A percentile compares a stretch with the other conserved stretches of the same genome.
phyloP scores from a whole-genome alignment of 192 early-diverging fungal genomes.

The Backusella macrospora region DNA sequence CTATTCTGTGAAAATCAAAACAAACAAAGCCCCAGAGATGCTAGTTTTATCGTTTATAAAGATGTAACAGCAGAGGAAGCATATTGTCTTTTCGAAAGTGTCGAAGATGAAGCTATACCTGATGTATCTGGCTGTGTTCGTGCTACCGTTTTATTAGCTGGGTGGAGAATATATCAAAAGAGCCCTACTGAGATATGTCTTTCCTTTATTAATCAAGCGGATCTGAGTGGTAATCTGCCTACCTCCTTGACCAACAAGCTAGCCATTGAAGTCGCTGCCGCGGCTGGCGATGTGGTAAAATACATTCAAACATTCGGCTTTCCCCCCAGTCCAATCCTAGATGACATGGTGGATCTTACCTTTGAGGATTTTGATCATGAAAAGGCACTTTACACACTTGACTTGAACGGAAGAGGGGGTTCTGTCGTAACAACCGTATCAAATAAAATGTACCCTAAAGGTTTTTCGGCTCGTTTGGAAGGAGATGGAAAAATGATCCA shows the following conservation, averaged over 20 bases:
- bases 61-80: slow-evolving; percentile 27
- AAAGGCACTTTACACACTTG: slow-evolving; percentile 31
- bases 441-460: slow-evolving; percentile 51
- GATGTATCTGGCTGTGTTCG: slow-evolving; percentile 51
- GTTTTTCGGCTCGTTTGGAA: slow-evolving; percentile 39
- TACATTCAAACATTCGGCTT: slow-evolving; percentile 51
- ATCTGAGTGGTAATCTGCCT: slow-evolving; percentile 53
- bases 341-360: slow-evolving; percentile 29
- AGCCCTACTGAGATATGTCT: slow-evolving; percentile 33
- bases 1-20: not conserved
- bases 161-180: slow-evolving; percentile 49
- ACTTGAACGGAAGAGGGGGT: slow-evolving; percentile 32
- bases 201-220: slow-evolving; percentile 54
- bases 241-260: slow-evolving; percentile 47
- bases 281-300: slow-evolving; percentile 47
- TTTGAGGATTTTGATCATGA: slow-evolving; percentile 46
- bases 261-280: slow-evolving; percentile 45
- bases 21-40: slow-evolving; percentile 46
- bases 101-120: slow-evolving; percentile 50
- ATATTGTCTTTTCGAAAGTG: slow-evolving; percentile 46
- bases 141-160: slow-evolving; percentile 48
- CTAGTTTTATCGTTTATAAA: slow-evolving; percentile 40
- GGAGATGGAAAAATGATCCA: not conserved
- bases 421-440: slow-evolving; percentile 32
- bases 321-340: slow-evolving; percentile 42